Evolutionary conservation across 1,284 basidiomycete species (phyloP), one percentile per base, ranked within the genome.

Genomic region (Papiliotrema nemorosa): DNA sequence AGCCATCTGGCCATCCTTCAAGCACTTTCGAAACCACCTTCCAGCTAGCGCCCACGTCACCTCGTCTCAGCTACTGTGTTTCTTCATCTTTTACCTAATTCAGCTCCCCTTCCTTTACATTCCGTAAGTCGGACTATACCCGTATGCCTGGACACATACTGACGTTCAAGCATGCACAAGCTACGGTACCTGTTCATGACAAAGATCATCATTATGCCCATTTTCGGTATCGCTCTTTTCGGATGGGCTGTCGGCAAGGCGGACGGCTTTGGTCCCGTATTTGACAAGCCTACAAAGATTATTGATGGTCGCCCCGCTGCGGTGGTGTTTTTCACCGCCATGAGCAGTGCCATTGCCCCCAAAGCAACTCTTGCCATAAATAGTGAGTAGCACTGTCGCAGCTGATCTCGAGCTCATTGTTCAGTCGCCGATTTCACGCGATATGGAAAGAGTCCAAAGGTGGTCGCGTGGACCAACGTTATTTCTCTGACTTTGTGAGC

Each of bases 1-100:
- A 31, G 51, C 51, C 21, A 63, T 63, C 39, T 63, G 59, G 59
- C 61, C 61, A 4, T 52, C 50, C 12, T 63, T 58, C 53, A 36
- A 41, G n/a, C 33, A 44, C 47, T 47, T 63, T 21, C 49, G 50
- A 13, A 63, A 63, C 44, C 34, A 35, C 29, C 35, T 63, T 9
- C 57, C 61, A 7, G 47, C 41, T n/a, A 52, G 50, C 20, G 57
- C 57, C 42, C 21, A 52, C 31, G 26, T 57, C 18, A 49, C 51
- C 7, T 48, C 46, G 16, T 24, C 46, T 16, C 45, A 48, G 29
- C 36, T 49, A 29, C 42, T 53, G 5, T 53, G 44, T 48, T 52
- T 46, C 34, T 51, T 51, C 49, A 46, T 51, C 44, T 51, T 46
- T 24, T 51, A 47, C 36, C 4, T 51, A 3, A 38, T 55, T 22